Percentiles rank a stretch among this genome's conserved stretches.
These are phyloP conservation scores for Eimeria nieschulzi DNA, from an alignment of 169 alveolate genomes.

Conservation along the genomic window DNA sequence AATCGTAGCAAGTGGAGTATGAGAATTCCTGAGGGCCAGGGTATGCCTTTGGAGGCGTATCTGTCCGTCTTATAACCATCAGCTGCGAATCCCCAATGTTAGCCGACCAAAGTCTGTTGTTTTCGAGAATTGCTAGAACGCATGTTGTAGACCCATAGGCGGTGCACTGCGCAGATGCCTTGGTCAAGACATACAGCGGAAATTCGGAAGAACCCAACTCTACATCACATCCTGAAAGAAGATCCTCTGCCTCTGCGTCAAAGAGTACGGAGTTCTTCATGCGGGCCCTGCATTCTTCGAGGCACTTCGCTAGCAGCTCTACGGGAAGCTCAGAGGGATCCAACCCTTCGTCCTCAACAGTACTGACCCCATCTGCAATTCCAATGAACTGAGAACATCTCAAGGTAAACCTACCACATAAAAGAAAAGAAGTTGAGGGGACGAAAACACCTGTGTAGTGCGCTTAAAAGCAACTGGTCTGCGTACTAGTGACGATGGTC, in stretches of 20 bases:
- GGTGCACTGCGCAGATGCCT: slow-evolving; percentile 79
- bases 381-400: slow-evolving; percentile 74
- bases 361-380: slow-evolving; percentile 83
- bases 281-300: slow-evolving; percentile 74
- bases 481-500: neutral
- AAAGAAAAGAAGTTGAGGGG: neutral
- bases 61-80: slow-evolving; percentile 76
- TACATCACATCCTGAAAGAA: slow-evolving; percentile 53
- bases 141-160: slow-evolving; percentile 83
- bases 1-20: slow-evolving; percentile 33
- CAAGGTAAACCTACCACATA: neutral
- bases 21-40: slow-evolving; percentile 49
- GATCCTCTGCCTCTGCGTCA: slow-evolving; percentile 77
- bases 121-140: slow-evolving; percentile 79
- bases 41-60: slow-evolving; percentile 47
- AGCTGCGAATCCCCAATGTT: slow-evolving; percentile 82
- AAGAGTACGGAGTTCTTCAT: slow-evolving; percentile 73
- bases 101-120: slow-evolving; percentile 77
- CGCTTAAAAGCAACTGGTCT: too few relatives aligned
- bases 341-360: slow-evolving; percentile 82
- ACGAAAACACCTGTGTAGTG: neutral
- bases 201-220: slow-evolving; percentile 62
- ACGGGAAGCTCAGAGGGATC: slow-evolving; percentile 81
- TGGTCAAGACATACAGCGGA: slow-evolving; percentile 75
- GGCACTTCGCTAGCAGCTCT: slow-evolving; percentile 79